Evolutionary conservation across 306 rosid genomes (phyloP).

Genomic region (Parietaria judaica): DNA sequence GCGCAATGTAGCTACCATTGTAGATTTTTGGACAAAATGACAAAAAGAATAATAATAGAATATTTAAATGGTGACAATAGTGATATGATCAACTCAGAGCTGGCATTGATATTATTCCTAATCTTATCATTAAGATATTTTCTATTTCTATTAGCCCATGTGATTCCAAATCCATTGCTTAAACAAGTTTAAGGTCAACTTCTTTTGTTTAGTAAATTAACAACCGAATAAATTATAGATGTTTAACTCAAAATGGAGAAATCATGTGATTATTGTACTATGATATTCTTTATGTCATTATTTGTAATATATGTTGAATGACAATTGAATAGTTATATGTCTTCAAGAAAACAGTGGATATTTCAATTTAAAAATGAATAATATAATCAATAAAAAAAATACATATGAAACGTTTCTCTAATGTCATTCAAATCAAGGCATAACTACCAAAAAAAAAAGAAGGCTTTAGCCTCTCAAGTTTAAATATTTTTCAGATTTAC

Average conservation of each 20-base stretch:
- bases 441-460: no score
- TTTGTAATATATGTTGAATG: background rate
- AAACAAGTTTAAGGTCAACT: background rate
- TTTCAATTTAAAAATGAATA: background rate
- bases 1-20: background rate
- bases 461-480: no score
- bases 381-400: background rate
- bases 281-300: background rate
- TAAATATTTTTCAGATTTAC: no score
- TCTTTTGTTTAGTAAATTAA: background rate
- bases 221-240: background rate
- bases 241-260: background rate
- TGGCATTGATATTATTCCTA: background rate
- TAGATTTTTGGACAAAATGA: background rate
- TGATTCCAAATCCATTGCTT: slow-evolving; percentile 7
- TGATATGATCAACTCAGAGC: slow-evolving; percentile 2
- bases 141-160: background rate
- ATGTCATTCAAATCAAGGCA: no score
- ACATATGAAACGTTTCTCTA: no score
- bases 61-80: background rate
- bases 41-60: background rate
- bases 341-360: background rate
- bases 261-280: background rate
- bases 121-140: slow-evolving; percentile 3
- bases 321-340: background rate